Percentiles rank a stretch among this genome's conserved stretches.
phyloP scores from a whole-genome alignment of 768 basidiomycete genomes.

The Trametes coccinea region DNA sequence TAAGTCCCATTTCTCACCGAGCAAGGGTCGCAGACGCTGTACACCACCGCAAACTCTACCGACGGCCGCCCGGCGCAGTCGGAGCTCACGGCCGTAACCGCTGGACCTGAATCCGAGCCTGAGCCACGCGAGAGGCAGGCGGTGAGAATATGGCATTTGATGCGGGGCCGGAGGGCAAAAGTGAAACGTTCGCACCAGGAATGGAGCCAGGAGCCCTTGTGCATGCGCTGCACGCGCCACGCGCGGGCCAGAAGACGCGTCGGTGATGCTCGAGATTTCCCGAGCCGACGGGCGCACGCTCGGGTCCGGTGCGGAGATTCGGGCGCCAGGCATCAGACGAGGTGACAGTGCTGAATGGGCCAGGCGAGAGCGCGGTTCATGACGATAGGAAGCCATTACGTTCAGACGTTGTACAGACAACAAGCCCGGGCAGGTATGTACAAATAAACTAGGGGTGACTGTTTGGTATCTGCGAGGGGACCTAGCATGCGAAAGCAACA shows the following conservation, averaged over 20 bases:
- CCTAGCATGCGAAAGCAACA: constrained; percentile 10
- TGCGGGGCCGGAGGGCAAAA: not conserved
- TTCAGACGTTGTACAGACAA: constrained; percentile 15
- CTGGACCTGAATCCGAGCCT: not conserved
- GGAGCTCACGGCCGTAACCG: too few relatives aligned
- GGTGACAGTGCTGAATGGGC: too few relatives aligned
- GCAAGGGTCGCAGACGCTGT: too few relatives aligned
- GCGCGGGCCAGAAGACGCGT: not conserved
- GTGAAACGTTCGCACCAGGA: not conserved
- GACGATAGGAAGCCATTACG: not conserved
- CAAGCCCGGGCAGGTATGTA: constrained; percentile 11
- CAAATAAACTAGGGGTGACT: not conserved
- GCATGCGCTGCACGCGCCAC: not conserved
- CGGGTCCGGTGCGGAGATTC: not conserved
- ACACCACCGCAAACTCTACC: too few relatives aligned
- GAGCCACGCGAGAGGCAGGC: not conserved
- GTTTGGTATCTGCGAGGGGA: not conserved
- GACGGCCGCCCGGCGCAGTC: too few relatives aligned
- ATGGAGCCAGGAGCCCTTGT: not conserved
- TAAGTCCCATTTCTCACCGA: too few relatives aligned
- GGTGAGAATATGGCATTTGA: not conserved
- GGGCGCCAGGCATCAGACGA: too few relatives aligned
- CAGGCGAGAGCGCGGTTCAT: not conserved
- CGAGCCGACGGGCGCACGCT: not conserved
- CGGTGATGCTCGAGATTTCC: not conserved